Evolutionary conservation across 306 rosid genomes (phyloP).

Genomic region (Rubus parviflorus): DNA sequence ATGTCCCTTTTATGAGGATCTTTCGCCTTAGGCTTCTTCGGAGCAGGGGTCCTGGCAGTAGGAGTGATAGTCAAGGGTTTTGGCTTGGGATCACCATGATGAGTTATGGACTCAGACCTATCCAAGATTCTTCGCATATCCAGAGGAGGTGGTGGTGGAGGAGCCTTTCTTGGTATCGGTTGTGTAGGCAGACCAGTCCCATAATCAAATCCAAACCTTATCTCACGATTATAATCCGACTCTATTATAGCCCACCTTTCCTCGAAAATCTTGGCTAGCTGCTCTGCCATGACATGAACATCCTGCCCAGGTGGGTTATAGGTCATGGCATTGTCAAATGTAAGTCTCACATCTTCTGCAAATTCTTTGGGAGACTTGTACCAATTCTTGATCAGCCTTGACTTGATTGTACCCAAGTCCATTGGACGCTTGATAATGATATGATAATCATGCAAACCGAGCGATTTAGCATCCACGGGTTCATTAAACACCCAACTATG

Average conservation of each 20-base stretch:
- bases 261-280: slow-evolving; percentile 66
- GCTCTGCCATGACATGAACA: slow-evolving; percentile 96
- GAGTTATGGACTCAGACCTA: slow-evolving; percentile 65
- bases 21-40: slow-evolving; percentile 93
- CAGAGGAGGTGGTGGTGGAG: slow-evolving; percentile 62
- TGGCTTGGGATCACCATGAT: slow-evolving; percentile 40
- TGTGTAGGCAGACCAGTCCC: slow-evolving; percentile 44
- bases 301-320: slow-evolving; percentile 93
- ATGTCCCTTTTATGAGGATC: slow-evolving; percentile 92
- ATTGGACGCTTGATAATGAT: slow-evolving; percentile 77
- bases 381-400: slow-evolving; percentile 84
- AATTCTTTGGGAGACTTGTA: slow-evolving; percentile 92
- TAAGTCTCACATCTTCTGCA: slow-evolving; percentile 97
- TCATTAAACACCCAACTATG: slow-evolving; percentile 89
- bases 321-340: slow-evolving; percentile 84
- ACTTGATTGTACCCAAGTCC: slow-evolving; percentile 88
- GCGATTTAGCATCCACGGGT: slow-evolving; percentile 80
- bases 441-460: slow-evolving; percentile 89
- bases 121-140: slow-evolving; percentile 80
- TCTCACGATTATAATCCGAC: slow-evolving; percentile 77
- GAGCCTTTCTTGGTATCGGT: slow-evolving; percentile 68
- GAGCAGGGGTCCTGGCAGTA: slow-evolving; percentile 77
- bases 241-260: slow-evolving; percentile 91
- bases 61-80: slow-evolving; percentile 64
- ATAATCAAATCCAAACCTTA: slow-evolving; percentile 58